phyloP scores from a whole-genome alignment of 768 basidiomycete species.

The Mycena alexandri region DNA sequence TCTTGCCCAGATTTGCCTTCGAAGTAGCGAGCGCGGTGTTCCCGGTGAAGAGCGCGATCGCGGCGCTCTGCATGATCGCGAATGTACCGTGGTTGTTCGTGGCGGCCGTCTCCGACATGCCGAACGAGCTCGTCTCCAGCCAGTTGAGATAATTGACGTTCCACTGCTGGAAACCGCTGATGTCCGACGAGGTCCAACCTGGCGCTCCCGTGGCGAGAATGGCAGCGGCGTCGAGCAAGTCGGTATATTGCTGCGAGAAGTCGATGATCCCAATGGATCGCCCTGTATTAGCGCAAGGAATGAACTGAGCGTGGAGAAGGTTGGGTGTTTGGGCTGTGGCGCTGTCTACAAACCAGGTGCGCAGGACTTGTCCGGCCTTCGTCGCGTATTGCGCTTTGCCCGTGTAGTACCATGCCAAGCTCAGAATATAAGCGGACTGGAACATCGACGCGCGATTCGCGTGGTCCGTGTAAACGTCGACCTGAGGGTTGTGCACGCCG shows the following conservation, averaged over 20 bases:
- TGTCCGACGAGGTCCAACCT: conserved; percentile 24
- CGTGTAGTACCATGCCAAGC: conserved; percentile 54
- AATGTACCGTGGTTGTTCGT: conserved; percentile 36
- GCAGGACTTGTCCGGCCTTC: conserved; percentile 47
- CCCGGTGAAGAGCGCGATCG: conserved; percentile 27
- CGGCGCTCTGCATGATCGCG: conserved; percentile 33
- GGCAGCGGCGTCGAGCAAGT: conserved; percentile 29
- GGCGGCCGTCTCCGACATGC: conserved; percentile 20
- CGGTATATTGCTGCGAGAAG: conserved; percentile 29
- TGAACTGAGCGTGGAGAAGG: conserved; percentile 53
- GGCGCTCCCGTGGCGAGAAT: conserved; percentile 32
- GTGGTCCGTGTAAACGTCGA: conserved; percentile 38
- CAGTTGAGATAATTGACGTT: conserved; percentile 29
- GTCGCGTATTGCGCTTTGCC: conserved; percentile 48
- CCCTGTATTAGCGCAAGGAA: conserved; percentile 29
- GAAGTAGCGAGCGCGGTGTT: conserved; percentile 11
- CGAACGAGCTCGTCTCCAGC: conserved; percentile 30
- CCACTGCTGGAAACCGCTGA: conserved; percentile 25
- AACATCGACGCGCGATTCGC: conserved; percentile 51
- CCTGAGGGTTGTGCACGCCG: conserved; percentile 42
- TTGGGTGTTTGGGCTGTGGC: conserved; percentile 58
- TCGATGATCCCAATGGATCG: conserved; percentile 33
- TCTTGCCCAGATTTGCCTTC: conserved; percentile 16
- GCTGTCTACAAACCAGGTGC: conserved; percentile 56
- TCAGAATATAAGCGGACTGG: conserved; percentile 54